phyloP scores from a whole-genome alignment of 768 basidiomycete genomes.

The Solioccasus polychromus region DNA sequence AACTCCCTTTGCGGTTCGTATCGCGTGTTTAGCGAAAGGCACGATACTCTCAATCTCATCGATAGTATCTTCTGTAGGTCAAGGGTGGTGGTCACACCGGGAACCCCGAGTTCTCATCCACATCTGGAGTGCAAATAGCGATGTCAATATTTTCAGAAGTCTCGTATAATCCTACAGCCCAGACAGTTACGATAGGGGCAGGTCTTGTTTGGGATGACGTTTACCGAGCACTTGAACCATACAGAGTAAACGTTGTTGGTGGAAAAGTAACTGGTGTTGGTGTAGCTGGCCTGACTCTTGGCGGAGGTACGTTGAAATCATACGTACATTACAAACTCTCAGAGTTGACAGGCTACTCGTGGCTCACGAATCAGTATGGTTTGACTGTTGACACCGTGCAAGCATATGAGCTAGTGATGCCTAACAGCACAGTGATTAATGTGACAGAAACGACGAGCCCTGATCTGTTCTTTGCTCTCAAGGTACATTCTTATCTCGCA shows the following conservation, averaged over 20 bases:
- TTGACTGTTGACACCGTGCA: conserved; percentile 53
- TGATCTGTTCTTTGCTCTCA: conserved; percentile 45
- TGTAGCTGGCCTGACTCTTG: conserved; percentile 56
- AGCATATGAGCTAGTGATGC: conserved; percentile 58
- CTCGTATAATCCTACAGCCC: conserved; percentile 36
- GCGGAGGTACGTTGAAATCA: conserved; percentile 44
- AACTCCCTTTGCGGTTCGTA: conserved; percentile 60
- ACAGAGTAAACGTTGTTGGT: conserved; percentile 54
- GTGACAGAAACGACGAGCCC: conserved; percentile 34
- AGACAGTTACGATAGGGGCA: conserved; percentile 40
- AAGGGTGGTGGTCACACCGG: conserved; percentile 61
- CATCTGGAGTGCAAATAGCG: conserved; percentile 55
- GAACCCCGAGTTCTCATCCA: conserved; percentile 60
- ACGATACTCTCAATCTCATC: neutral
- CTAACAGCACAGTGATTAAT: conserved; percentile 43
- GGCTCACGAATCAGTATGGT: conserved; percentile 60
- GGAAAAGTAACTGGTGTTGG: conserved; percentile 57
- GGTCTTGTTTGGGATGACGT: conserved; percentile 66
- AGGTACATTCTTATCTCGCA: conserved; percentile 30
- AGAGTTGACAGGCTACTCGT: conserved; percentile 57
- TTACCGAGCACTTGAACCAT: conserved; percentile 50
- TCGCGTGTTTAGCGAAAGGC: too few species aligned
- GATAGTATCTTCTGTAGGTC: conserved; percentile 36
- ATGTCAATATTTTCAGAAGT: conserved; percentile 49
- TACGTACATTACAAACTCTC: neutral